Conservation (phyloP, 169 alveolate species). For the Perkinsus marinus region DNA sequence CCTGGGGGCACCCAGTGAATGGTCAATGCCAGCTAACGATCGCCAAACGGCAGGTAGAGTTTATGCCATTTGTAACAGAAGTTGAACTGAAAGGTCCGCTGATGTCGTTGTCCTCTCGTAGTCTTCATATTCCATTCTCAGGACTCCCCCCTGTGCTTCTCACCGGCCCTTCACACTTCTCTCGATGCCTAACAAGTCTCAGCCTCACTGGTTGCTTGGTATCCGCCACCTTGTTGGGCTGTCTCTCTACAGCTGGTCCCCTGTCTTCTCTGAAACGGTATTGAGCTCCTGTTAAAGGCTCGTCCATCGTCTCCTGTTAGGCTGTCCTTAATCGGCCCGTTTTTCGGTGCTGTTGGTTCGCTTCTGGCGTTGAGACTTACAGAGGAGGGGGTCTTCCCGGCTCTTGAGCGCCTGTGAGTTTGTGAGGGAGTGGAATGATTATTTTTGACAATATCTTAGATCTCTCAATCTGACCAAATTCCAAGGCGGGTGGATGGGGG, state of each 20-base stretch:
- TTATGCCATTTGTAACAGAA: background rate
- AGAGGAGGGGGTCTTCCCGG: background rate
- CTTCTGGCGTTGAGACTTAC: background rate
- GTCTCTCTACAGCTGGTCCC: background rate
- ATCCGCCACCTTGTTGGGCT: background rate
- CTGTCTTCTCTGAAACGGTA: too few species aligned
- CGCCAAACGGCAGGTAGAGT: background rate
- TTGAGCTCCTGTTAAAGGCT: too few species aligned
- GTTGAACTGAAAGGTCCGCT: background rate
- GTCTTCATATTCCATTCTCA: background rate
- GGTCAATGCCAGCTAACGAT: background rate
- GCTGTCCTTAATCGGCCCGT: background rate
- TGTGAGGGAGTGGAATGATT: background rate
- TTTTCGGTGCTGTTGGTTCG: background rate
- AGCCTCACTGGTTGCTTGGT: background rate
- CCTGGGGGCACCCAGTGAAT: background rate
- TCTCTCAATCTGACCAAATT: background rate
- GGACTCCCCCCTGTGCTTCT: background rate
- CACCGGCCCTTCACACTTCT: background rate
- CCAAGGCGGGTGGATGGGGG: background rate
- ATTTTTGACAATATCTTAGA: background rate
- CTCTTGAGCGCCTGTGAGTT: background rate
- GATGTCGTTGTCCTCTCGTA: background rate
- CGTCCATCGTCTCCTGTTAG: background rate
- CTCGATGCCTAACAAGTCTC: background rate